Evolutionary conservation across 352 stramenopile genomes (phyloP).

Genomic region (Globisporangium mamillatum): DNA sequence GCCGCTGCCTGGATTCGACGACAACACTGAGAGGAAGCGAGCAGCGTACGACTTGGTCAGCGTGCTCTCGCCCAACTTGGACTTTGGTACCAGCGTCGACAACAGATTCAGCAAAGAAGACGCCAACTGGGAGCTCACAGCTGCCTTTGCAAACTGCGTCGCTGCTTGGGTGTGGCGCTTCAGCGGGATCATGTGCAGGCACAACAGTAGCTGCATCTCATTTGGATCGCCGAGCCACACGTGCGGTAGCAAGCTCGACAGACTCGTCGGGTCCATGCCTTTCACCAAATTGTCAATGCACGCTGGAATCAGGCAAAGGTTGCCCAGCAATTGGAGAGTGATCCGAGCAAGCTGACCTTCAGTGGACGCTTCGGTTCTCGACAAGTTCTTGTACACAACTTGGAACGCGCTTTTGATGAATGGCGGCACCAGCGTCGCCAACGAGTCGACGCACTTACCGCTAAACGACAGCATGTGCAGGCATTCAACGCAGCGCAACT

Average conservation of each 20-base stretch:
- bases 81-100: constrained; percentile 77
- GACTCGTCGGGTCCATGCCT: constrained; percentile 76
- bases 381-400: constrained; percentile 81
- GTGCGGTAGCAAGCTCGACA: constrained; percentile 68
- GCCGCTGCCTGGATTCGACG: constrained; percentile 80
- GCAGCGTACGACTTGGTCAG: constrained; percentile 83
- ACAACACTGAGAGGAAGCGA: constrained; percentile 78
- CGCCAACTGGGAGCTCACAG: constrained; percentile 77
- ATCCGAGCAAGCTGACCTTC: constrained; percentile 79
- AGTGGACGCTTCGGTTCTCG: constrained; percentile 72
- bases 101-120: constrained; percentile 78
- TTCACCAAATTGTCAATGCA: constrained; percentile 88
- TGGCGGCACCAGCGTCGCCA: constrained; percentile 71
- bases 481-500: constrained; percentile 82
- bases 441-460: constrained; percentile 68
- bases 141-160: constrained; percentile 80
- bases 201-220: constrained; percentile 81
- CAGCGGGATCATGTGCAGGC: constrained; percentile 85
- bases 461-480: constrained; percentile 88
- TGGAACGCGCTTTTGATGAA: constrained; percentile 87
- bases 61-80: constrained; percentile 72
- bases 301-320: constrained; percentile 81
- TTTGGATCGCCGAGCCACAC: constrained; percentile 78
- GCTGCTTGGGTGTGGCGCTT: constrained; percentile 85
- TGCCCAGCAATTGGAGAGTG: constrained; percentile 78